Base-by-base conservation (phyloP, 1,284 basidiomycete species). In the Amylostereum chailletii region DNA sequence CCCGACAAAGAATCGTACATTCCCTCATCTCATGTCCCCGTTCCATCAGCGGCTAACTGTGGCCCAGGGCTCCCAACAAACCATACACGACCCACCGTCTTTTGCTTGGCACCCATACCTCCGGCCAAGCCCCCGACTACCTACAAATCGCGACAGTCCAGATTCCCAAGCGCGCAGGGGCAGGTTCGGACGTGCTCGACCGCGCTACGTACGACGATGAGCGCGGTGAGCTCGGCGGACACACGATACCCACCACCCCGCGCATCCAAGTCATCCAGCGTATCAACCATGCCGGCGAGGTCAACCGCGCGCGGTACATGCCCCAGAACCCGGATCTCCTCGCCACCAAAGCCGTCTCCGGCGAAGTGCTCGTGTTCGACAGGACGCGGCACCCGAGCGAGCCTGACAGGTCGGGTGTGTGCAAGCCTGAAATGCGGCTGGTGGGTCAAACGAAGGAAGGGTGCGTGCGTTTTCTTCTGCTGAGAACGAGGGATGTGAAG, bases 241-340 rank as follows among this genome's bases (percentile, higher is more conserved):
- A 94, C 66, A 83, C 79, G 11, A 81, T 92, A 37, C 84, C 88
- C 4, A 76, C 85, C 4, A 71, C 74, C 38, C 90, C 94, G 1
- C 81, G 91, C 30, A 83, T 99, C 54, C 86, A 90, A 61, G 81
- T 97, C 62, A 88, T 86, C 34, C 96, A 99, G 65, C 86, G 83
- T 54, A 99, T 99, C 71, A 94, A 94, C 65, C 96, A 99, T 67
- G 80, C 82, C 6, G 94, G 94, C 46, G 96, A 99, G 67, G 92
- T 99, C 60, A 99, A 99, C 68, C 75, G 94, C 37, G 96, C 96
- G 50, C 79, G 96, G 42, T 99, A 99, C 67, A 98, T 97, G 91
- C 96, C 96, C 10, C 95, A 98, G 69, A 99, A 99, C 63, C 90
- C 92, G 4, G 92, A 99, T 67, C 68, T 99, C 57, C 91, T 99